Conservation (phyloP, 345 rosid genomes). For the Chamaenerion angustifolium region DNA sequence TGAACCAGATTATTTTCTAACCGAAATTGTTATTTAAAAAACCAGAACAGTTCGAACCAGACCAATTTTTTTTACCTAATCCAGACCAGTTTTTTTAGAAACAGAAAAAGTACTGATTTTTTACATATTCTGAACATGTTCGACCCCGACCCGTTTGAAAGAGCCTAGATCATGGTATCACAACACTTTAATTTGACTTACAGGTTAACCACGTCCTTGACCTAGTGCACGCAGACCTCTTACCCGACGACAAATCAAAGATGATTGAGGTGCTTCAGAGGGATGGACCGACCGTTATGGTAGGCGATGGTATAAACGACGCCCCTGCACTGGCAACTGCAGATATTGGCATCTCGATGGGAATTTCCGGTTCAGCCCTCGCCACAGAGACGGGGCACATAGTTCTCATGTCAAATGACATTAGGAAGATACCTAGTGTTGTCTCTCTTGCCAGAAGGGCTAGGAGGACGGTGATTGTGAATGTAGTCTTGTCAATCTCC, state of each 20-base stretch:
- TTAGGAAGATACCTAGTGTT: slow-evolving; percentile 55
- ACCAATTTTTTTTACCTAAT: no score
- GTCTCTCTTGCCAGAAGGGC: slow-evolving; percentile 47
- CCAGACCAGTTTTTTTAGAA: no score
- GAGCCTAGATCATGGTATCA: no score
- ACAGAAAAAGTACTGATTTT: no score
- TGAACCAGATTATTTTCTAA: no score
- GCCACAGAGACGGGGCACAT: slow-evolving; percentile 74
- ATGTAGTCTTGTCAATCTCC: slow-evolving; percentile 44
- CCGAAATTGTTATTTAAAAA: no score
- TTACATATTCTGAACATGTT: no score
- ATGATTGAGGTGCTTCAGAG: slow-evolving; percentile 35
- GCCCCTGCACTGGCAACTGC: slow-evolving; percentile 94
- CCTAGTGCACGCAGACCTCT: slow-evolving; percentile 49
- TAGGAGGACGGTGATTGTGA: slow-evolving; percentile 51
- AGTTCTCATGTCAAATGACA: slow-evolving; percentile 76
- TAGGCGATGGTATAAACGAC: slow-evolving; percentile 87
- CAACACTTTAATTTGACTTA: no score
- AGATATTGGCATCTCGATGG: slow-evolving; percentile 86
- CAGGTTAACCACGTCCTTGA: slow-evolving; percentile 54
- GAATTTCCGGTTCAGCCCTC: slow-evolving; percentile 77
- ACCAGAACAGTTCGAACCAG: no score
- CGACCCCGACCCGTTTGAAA: no score
- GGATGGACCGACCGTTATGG: slow-evolving; percentile 63
- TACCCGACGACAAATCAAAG: slow-evolving; percentile 60